These are phyloP conservation scores for Sugiyamaella floridensis DNA, from an alignment of 805 yeast genomes.

Conservation along the genomic window DNA sequence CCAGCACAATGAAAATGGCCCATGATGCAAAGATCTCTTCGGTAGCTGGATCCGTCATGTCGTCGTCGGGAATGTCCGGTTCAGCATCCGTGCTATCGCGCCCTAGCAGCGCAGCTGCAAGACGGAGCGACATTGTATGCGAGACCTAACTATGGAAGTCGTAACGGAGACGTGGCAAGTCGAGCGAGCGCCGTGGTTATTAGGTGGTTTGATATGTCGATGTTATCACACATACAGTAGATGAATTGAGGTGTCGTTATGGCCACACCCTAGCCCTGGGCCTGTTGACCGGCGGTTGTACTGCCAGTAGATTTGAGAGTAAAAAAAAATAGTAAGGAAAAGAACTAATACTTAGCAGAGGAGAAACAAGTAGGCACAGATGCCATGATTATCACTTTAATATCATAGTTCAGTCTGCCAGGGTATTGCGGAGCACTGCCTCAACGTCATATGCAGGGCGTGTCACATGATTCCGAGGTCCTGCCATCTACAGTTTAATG, in stretches of 20 bases:
- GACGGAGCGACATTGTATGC: neutral
- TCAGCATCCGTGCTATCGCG: constrained; percentile 36
- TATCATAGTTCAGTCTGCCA: too few species aligned
- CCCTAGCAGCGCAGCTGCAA: constrained; percentile 11
- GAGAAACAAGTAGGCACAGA: too few species aligned
- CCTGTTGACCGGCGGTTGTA: too few species aligned
- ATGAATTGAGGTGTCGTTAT: neutral
- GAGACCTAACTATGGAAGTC: neutral
- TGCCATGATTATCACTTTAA: too few species aligned
- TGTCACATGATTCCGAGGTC: too few species aligned
- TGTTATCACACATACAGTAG: neutral
- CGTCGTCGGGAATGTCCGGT: constrained; percentile 38
- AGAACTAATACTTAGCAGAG: too few species aligned
- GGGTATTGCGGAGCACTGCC: too few species aligned
- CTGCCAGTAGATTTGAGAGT: too few species aligned
- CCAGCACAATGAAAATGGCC: constrained; percentile 86
- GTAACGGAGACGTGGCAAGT: neutral
- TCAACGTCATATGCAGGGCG: too few species aligned
- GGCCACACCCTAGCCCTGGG: neutral
- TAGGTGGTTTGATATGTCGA: neutral
- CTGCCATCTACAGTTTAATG: too few species aligned
- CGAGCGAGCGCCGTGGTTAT: neutral
- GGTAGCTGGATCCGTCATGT: constrained; percentile 70
- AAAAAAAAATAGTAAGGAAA: too few species aligned
- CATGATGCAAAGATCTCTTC: constrained; percentile 96